Percentiles rank a stretch among this genome's conserved stretches.
Conservation (phyloP, 169 alveolate genomes). For the Plasmodium chabaudi region DNA sequence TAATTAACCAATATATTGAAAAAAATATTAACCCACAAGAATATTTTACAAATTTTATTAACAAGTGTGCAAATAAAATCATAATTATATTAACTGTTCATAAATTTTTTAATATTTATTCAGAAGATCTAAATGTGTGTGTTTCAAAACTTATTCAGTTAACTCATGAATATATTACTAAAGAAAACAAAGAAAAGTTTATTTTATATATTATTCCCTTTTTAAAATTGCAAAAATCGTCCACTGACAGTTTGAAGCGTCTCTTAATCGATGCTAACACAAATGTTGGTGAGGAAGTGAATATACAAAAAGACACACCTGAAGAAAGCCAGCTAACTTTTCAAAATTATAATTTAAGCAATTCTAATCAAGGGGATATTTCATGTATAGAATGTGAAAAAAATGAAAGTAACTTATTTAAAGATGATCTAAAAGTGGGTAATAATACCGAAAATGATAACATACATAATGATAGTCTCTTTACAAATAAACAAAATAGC, state of each 20-base stretch:
- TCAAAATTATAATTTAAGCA: background rate
- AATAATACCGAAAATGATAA: background rate
- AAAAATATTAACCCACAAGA: constrained; percentile 41
- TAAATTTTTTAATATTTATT: constrained; percentile 24
- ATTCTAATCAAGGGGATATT: no score
- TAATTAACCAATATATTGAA: constrained; percentile 42
- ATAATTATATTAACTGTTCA: constrained; percentile 26
- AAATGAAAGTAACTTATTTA: background rate
- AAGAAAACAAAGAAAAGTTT: constrained; percentile 44
- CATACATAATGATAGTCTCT: background rate
- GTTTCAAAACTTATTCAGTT: constrained; percentile 26
- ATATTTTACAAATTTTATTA: constrained; percentile 26
- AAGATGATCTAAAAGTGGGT: background rate
- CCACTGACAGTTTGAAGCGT: background rate
- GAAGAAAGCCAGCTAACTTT: background rate
- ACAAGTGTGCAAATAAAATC: constrained; percentile 50
- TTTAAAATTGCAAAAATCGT: constrained; percentile 5
- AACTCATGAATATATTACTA: constrained; percentile 25
- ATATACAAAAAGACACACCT: background rate
- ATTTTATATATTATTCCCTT: constrained; percentile 44
- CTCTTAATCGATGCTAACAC: background rate
- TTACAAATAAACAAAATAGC: background rate
- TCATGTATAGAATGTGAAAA: background rate
- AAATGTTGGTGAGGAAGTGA: background rate
- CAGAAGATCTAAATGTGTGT: constrained; percentile 40